Base-by-base conservation (phyloP, 495 filamentous ascomycete genomes). In the Aspergillus cristatus region DNA sequence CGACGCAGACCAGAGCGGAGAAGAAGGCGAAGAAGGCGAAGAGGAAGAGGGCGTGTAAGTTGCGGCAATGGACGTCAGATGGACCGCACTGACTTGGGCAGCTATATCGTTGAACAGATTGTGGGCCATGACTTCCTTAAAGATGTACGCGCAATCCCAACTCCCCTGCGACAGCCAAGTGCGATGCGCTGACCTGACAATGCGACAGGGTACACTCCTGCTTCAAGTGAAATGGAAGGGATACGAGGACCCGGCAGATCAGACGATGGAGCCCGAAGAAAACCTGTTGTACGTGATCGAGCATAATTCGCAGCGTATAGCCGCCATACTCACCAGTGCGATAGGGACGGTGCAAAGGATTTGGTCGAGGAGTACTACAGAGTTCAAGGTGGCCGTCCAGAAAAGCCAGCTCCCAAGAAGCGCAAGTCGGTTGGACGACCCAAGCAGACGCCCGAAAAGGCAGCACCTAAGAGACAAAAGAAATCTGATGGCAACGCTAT, bases 221-320 rank as follows among this genome's bases (percentile, higher is more conserved):
- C 69, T 78, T 13, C 43, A 70, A 7, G 73, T 82, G 33, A 81
- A 81, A 47, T 83, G 79, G 79, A 63, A 72, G 37, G 79, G 76
- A 0, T 83, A 78, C 41, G 67, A 74, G 0, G 59, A 74, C 13
- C 59, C 58, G 8, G 44, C 46, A 1, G 78, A 83, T 34, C 51
- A 57, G 28, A 83, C 79, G 4, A 70, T 74, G 67, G 79, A 83
- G 43, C 74, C 74, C 0, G 74, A 79, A 41, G 62, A 63, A 4
- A 74, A 77, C 28, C 55, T 81, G 38, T 34, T 61, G 76, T 70
- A 56, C 14, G 32, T 36, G 14, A 35, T 28, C n/a, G 8, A 10
- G 8, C 16, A 20, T 38, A 12, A 31, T 25, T 32, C 12, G 14
- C 13, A 32, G 1, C 22, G 3, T 38, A 13, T 28, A 3, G 3